Evolutionary conservation across 2,329 filamentous ascomycete species (phyloP).

Genomic region (Phyllosticta ampelicida): DNA sequence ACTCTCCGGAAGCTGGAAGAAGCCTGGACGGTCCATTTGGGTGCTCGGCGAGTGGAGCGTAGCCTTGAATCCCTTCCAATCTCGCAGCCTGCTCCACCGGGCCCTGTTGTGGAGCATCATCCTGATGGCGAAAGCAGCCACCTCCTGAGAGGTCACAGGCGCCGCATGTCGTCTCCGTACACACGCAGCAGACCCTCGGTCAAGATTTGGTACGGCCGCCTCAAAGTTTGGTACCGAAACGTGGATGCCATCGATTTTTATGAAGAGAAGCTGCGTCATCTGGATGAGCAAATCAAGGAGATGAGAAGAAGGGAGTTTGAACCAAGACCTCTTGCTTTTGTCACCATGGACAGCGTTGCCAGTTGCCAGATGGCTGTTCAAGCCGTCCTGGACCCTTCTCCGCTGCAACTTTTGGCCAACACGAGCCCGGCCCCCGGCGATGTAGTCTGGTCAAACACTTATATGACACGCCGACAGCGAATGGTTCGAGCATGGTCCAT

Average conservation of each 20-base stretch:
- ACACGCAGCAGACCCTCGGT: conserved; percentile 50
- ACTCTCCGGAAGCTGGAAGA: conserved; percentile 67
- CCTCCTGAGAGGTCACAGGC: conserved; percentile 38
- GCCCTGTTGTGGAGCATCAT: conserved; percentile 20
- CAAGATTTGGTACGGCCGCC: conserved; percentile 66
- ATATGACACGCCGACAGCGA: conserved; percentile 61
- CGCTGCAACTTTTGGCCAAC: conserved; percentile 74
- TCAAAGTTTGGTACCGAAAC: conserved; percentile 58
- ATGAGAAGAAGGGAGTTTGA: conserved; percentile 66
- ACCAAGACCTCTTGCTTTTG: conserved; percentile 77
- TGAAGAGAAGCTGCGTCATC: conserved; percentile 66
- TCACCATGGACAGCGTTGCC: conserved; percentile 94
- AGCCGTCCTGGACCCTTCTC: conserved; percentile 81
- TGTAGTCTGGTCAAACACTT: conserved; percentile 93
- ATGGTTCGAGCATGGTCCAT: conserved; percentile 74
- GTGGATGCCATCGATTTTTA: conserved; percentile 94
- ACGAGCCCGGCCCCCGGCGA: conserved; percentile 80
- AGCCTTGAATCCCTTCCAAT: conserved; percentile 40
- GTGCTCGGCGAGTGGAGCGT: conserved; percentile 41
- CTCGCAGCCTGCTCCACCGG: conserved; percentile 34
- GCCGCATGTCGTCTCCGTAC: conserved; percentile 23
- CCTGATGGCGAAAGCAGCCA: conserved; percentile 47
- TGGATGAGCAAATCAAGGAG: conserved; percentile 63
- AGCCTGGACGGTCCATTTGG: conserved; percentile 69
- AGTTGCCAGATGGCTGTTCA: conserved; percentile 92